These are phyloP conservation scores for Avena sativa DNA, from an alignment of 176 grass and related monocot genomes.

Conservation along the genomic window DNA sequence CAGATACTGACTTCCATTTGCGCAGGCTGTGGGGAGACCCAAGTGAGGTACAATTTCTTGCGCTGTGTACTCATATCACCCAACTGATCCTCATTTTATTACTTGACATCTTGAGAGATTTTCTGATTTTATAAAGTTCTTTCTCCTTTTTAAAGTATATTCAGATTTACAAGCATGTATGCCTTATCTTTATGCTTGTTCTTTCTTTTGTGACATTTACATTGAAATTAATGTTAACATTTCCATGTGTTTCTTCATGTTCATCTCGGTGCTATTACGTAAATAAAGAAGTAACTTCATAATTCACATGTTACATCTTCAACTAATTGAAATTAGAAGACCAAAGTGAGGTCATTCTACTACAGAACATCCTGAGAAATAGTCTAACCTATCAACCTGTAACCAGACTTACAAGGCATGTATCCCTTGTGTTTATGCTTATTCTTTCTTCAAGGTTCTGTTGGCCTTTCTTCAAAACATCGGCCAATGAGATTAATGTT, in stretches of 20 bases:
- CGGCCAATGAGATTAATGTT: background rate
- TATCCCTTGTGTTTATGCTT: background rate
- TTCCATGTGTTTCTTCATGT: background rate
- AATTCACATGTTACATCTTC: background rate
- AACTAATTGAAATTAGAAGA: background rate
- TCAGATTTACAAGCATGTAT: background rate
- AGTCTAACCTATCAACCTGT: background rate
- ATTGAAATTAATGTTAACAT: background rate
- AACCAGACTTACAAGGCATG: constrained; percentile 1
- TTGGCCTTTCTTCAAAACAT: background rate
- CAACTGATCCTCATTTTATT: background rate
- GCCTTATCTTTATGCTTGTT: background rate
- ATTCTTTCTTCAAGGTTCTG: constrained; percentile 33
- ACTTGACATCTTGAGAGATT: background rate
- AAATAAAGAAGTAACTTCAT: background rate
- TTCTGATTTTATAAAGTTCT: background rate
- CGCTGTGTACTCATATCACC: background rate
- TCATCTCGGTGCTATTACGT: background rate
- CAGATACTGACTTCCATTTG: constrained; percentile 72
- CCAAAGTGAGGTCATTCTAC: background rate
- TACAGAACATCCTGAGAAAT: background rate
- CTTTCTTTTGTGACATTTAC: background rate
- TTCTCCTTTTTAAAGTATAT: background rate
- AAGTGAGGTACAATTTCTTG: constrained; percentile 56
- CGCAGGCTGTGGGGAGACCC: constrained; percentile 79